Evolutionary conservation across 2,329 filamentous ascomycete genomes (phyloP), one percentile per base, ranked within the genome.

Genomic region (Rutstroemia sp.): DNA sequence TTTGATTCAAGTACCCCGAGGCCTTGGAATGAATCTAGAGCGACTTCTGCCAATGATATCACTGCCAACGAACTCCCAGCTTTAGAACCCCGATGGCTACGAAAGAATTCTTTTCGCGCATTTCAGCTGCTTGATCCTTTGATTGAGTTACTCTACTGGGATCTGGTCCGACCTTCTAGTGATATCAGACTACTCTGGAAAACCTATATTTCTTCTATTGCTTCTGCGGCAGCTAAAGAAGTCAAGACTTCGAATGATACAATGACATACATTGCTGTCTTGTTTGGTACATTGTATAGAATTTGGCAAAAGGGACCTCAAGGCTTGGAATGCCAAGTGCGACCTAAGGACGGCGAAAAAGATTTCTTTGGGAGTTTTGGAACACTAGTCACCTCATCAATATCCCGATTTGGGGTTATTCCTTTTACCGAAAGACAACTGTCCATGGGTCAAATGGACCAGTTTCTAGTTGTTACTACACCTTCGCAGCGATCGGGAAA

Each of bases 211-310:
- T 73, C 75, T 3, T 81, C 85, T 1, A 75, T 91, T 25, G 79
- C 83, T 2, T 79, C 80, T 49, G 87, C 88, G 40, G 86, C 86
- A 23, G 80, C 78, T 44, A 95, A 96, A 71, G 94, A 99, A 71
- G 87, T 99, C 64, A 95, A 92, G 65, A 85, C 92, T 6, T 91
- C 90, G 0, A 80, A 81, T 12, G 92, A 97, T 59, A 89, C 91
- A 1, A 88, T 89, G 66, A 81, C 84, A 59, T 92, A 92, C 57
- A 79, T 96, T 59, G 86, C 88, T 21, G 78, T 82, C 44, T 77
- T 91, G 21, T 78, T 92, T 50, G 83, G 83, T 44, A 72, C 91
- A 21, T 73, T 96, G 6, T 80, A 83, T 49, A 81, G 79, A 25
- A 70, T 92, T 2, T 95, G 91, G 89, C 75, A 75, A 17, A 69